Percentiles rank a stretch among this genome's conserved stretches.
These are phyloP conservation scores for Trichoderma arundinaceum DNA, from an alignment of 2,329 filamentous ascomycete species.

Conservation along the genomic window DNA sequence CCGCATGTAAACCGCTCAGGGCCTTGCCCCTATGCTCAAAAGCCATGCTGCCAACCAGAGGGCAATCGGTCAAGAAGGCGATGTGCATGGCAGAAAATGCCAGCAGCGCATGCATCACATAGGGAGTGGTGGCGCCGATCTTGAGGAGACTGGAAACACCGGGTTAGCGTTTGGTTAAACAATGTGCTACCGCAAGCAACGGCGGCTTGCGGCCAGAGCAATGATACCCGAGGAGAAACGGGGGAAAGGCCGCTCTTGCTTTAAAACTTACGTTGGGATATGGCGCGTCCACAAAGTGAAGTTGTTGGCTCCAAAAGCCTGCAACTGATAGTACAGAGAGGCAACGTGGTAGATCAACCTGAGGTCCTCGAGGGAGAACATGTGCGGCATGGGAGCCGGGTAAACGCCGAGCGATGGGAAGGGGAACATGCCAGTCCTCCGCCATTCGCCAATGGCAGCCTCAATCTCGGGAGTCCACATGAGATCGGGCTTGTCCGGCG, in stretches of 20 bases:
- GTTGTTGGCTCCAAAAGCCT: slow-evolving; percentile 75
- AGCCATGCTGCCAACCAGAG: slow-evolving; percentile 83
- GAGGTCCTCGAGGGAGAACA: slow-evolving; percentile 77
- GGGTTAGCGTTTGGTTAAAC: slow-evolving; percentile 24
- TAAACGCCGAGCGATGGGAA: slow-evolving; percentile 82
- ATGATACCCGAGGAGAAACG: background rate
- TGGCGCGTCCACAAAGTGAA: slow-evolving; percentile 93
- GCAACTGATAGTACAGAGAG: slow-evolving; percentile 82
- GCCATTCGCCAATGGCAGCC: slow-evolving; percentile 80
- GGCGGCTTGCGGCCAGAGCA: slow-evolving; percentile 1
- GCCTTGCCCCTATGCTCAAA: slow-evolving; percentile 88
- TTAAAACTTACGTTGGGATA: slow-evolving; percentile 78
- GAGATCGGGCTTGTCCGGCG: slow-evolving; percentile 70
- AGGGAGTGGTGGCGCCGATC: slow-evolving; percentile 79
- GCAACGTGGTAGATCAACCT: slow-evolving; percentile 91
- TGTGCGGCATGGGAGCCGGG: slow-evolving; percentile 73
- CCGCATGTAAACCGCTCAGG: slow-evolving; percentile 84
- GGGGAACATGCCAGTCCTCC: slow-evolving; percentile 80
- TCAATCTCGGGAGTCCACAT: slow-evolving; percentile 89
- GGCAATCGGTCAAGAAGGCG: slow-evolving; percentile 84
- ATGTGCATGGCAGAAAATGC: slow-evolving; percentile 95
- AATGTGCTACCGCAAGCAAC: slow-evolving; percentile 11
- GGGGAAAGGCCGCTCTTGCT: background rate
- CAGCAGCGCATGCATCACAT: slow-evolving; percentile 92
- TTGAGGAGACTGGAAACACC: slow-evolving; percentile 57